A percentile compares a stretch with the other conserved stretches of the same genome.
Evolutionary conservation across 495 filamentous ascomycete genomes (phyloP).

Genomic region (Chaetomium cochliodes): DNA sequence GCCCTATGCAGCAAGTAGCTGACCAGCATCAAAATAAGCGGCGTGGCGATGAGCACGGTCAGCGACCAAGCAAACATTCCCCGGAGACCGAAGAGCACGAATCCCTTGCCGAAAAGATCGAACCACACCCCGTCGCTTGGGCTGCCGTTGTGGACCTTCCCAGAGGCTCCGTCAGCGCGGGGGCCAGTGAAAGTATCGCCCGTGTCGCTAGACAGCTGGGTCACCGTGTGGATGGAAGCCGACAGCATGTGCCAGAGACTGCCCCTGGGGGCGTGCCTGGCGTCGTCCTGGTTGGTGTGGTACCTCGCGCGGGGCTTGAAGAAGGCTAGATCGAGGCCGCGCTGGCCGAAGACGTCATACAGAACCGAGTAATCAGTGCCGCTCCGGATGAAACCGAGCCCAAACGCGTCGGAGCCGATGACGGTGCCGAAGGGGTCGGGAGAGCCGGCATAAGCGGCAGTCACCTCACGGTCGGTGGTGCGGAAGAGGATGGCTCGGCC

Average conservation of each 20-base stretch:
- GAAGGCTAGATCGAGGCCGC: slow-evolving; percentile 91
- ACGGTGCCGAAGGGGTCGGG: slow-evolving; percentile 81
- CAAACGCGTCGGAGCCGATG: slow-evolving; percentile 78
- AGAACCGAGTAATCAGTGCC: slow-evolving; percentile 91
- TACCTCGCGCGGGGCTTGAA: slow-evolving; percentile 80
- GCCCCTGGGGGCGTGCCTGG: slow-evolving; percentile 67
- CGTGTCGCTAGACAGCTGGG: slow-evolving; percentile 67
- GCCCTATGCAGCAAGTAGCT: slow-evolving; percentile 64
- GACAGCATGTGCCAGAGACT: slow-evolving; percentile 96
- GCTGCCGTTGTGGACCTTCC: slow-evolving; percentile 63
- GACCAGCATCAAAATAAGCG: slow-evolving; percentile 65
- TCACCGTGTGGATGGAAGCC: slow-evolving; percentile 68
- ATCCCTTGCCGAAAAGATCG: slow-evolving; percentile 79
- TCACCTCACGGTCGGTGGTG: slow-evolving; percentile 83
- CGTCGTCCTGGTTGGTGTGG: slow-evolving; percentile 88
- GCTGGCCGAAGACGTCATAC: slow-evolving; percentile 72
- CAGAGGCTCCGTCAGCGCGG: slow-evolving; percentile 51
- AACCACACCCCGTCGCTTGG: slow-evolving; percentile 86
- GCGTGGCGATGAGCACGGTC: slow-evolving; percentile 72
- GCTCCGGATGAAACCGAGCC: slow-evolving; percentile 70
- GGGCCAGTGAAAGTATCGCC: slow-evolving; percentile 63
- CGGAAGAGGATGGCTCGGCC: slow-evolving; percentile 86
- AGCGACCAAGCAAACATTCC: slow-evolving; percentile 87
- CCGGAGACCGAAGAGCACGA: slow-evolving; percentile 74
- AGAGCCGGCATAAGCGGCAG: slow-evolving; percentile 67